These are phyloP conservation scores for Salvia rosmarinus DNA, from an alignment of 257 asterid genomes.

Conservation along the genomic window DNA sequence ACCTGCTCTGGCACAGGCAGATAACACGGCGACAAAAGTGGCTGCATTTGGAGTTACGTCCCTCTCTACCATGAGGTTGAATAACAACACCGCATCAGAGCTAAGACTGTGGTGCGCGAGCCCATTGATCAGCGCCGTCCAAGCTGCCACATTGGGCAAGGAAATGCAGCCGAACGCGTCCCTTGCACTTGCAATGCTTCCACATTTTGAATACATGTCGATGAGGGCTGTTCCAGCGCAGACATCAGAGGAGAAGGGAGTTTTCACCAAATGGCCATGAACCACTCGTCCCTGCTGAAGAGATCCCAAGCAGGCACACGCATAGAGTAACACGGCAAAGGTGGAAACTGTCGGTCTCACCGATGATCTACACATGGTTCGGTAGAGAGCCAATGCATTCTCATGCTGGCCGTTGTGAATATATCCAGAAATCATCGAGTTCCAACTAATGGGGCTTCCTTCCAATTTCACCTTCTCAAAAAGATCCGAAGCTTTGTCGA, in stretches of 20 bases:
- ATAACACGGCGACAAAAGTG: conserved; percentile 70
- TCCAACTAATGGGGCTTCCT: conserved; percentile 71
- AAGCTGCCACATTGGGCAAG: conserved; percentile 69
- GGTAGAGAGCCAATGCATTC: conserved; percentile 57
- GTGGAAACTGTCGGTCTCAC: conserved; percentile 67
- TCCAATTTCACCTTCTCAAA: conserved; percentile 63
- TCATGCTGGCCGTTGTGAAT: conserved; percentile 55
- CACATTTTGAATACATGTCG: conserved; percentile 89
- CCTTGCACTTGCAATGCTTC: conserved; percentile 66
- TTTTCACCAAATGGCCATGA: conserved; percentile 66
- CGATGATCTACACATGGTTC: conserved; percentile 57
- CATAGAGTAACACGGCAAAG: conserved; percentile 60
- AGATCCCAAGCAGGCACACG: conserved; percentile 73
- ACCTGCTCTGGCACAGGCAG: conserved; percentile 71
- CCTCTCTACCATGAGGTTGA: conserved; percentile 56
- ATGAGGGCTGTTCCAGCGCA: conserved; percentile 74
- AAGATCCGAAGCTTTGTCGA: conserved; percentile 60
- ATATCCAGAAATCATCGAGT: conserved; percentile 84
- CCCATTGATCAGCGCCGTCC: conserved; percentile 79
- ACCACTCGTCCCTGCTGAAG: conserved; percentile 66
- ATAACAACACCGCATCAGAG: conserved; percentile 48
- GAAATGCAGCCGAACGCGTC: conserved; percentile 55
- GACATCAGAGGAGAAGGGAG: conserved; percentile 62
- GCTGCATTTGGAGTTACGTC: conserved; percentile 68
- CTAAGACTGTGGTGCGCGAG: conserved; percentile 66